Conservation (phyloP, 1,139 yeast species). For the Meyerozyma sp. region DNA sequence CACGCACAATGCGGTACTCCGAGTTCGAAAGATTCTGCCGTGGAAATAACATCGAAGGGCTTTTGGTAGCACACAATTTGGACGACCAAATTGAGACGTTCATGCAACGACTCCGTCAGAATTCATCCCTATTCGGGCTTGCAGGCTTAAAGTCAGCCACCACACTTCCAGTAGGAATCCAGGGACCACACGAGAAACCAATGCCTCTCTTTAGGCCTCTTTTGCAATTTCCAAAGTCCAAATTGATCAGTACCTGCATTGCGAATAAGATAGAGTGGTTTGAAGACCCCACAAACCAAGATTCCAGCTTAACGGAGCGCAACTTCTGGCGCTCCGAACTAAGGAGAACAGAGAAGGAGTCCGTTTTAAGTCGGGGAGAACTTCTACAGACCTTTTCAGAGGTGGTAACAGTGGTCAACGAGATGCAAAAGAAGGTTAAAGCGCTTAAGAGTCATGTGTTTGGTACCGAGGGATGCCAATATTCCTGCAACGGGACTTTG, state of each 20-base stretch:
- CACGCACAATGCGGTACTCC: conserved; percentile 49
- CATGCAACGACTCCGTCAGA: conserved; percentile 46
- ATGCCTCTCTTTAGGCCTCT: conserved; percentile 48
- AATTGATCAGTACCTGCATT: conserved; percentile 43
- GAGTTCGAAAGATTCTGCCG: conserved; percentile 34
- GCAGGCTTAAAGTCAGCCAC: conserved; percentile 29
- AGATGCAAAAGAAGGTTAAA: background rate
- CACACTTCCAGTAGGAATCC: conserved; percentile 20
- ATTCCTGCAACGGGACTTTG: conserved; percentile 7
- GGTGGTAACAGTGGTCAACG: conserved; percentile 5
- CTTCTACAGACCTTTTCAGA: conserved; percentile 1
- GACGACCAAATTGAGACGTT: conserved; percentile 75
- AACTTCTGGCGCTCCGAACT: conserved; percentile 40
- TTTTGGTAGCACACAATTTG: conserved; percentile 62
- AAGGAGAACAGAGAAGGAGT: conserved; percentile 18
- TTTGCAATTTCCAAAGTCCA: conserved; percentile 36
- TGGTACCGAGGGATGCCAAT: conserved; percentile 1
- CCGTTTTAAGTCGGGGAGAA: background rate
- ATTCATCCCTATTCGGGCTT: conserved; percentile 59
- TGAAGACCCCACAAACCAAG: conserved; percentile 63
- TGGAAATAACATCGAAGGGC: conserved; percentile 16
- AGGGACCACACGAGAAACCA: conserved; percentile 11
- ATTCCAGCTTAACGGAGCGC: conserved; percentile 48
- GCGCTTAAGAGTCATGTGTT: conserved; percentile 2
- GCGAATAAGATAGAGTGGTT: conserved; percentile 47